Evolutionary conservation across 257 asterid genomes (phyloP).

Genomic region (Cordia subcordata): DNA sequence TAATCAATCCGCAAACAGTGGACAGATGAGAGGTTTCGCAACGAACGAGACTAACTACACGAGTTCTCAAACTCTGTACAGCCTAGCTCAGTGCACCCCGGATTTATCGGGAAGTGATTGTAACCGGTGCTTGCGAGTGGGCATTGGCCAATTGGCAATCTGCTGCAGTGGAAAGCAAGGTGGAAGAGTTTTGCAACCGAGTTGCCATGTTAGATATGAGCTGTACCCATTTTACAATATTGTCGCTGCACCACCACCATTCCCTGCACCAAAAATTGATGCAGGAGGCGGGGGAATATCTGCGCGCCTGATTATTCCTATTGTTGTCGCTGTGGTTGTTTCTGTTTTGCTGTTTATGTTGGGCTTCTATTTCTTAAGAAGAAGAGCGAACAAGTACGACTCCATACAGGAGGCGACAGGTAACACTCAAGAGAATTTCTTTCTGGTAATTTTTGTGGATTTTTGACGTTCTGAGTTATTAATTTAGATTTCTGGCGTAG

Average conservation of each 20-base stretch:
- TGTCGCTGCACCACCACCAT: neutral
- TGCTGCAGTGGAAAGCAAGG: neutral
- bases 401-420: constrained; percentile 4
- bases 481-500: neutral
- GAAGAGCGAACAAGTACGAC: neutral
- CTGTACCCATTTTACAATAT: no score
- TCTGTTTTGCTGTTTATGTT: neutral
- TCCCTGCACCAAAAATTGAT: no score
- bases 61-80: neutral
- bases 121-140: neutral
- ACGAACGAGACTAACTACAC: neutral
- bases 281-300: constrained; percentile 14
- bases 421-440: neutral
- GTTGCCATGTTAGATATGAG: no score
- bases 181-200: neutral
- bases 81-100: no score
- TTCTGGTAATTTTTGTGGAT: neutral
- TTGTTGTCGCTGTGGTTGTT: constrained; percentile 7
- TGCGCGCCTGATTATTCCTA: constrained; percentile 1
- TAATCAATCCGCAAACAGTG: neutral
- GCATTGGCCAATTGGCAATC: neutral
- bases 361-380: neutral
- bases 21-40: constrained; percentile 8
- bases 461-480: neutral
- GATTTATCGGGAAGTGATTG: neutral